phyloP scores from a whole-genome alignment of 2,329 filamentous ascomycete genomes.

The Sclerotinia minor region DNA sequence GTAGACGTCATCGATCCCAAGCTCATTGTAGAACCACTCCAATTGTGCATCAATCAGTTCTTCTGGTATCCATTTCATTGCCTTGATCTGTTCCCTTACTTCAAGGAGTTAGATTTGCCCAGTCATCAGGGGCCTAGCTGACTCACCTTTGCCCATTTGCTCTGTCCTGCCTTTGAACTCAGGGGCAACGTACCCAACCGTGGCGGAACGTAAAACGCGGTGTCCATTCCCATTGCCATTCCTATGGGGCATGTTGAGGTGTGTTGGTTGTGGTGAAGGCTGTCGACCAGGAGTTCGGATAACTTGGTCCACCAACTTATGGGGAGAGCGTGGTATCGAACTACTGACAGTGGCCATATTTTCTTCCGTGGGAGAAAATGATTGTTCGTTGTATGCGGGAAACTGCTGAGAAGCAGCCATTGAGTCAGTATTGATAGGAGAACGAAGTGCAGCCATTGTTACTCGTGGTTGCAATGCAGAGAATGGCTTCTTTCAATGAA shows the following conservation, averaged over 20 bases:
- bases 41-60: constrained; percentile 83
- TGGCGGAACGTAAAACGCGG: constrained; percentile 79
- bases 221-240: constrained; percentile 59
- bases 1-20: constrained; percentile 98
- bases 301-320: constrained; percentile 37
- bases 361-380: constrained; percentile 23
- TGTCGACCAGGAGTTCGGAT: constrained; percentile 37
- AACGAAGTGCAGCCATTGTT: constrained; percentile 23
- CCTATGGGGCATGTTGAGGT: constrained; percentile 69
- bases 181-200: constrained; percentile 90
- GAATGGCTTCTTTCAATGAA: not conserved
- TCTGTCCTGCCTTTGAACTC: constrained; percentile 90
- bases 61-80: constrained; percentile 74
- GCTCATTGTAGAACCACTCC: constrained; percentile 94
- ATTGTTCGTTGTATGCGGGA: constrained; percentile 27
- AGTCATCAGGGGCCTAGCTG: not conserved
- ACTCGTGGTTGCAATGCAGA: constrained; percentile 11
- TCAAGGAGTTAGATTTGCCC: constrained; percentile 26
- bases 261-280: constrained; percentile 85
- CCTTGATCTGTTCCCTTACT: constrained; percentile 72
- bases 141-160: constrained; percentile 53
- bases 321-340: constrained; percentile 24
- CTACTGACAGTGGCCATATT: constrained; percentile 33
- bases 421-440: constrained; percentile 25
- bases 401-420: constrained; percentile 23